phyloP scores from a whole-genome alignment of 2,329 filamentous ascomycete species.

The Metarhizium guizhouense region DNA sequence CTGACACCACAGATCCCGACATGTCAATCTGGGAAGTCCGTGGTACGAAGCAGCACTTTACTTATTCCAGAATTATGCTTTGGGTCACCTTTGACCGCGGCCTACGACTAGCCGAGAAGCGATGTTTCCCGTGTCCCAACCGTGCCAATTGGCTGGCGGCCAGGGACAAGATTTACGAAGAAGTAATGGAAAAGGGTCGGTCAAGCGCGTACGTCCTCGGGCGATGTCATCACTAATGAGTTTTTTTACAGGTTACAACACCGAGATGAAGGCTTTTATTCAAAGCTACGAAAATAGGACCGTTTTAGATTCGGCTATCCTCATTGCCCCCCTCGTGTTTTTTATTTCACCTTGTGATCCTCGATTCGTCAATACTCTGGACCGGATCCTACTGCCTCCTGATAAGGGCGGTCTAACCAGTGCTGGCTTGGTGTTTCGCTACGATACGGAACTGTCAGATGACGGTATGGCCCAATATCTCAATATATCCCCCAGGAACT shows the following conservation, averaged over 20 bases:
- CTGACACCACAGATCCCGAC: constrained; percentile 44
- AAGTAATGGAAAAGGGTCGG: constrained; percentile 62
- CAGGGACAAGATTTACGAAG: constrained; percentile 61
- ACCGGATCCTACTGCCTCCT: constrained; percentile 60
- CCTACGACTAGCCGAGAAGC: constrained; percentile 63
- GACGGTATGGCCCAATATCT: constrained; percentile 43
- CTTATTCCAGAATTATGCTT: constrained; percentile 76
- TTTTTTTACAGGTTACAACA: constrained; percentile 43
- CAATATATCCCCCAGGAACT: constrained; percentile 8
- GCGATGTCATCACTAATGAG: background rate
- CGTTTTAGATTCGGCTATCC: constrained; percentile 62
- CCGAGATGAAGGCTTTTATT: constrained; percentile 58
- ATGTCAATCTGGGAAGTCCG: constrained; percentile 83
- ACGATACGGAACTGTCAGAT: constrained; percentile 58
- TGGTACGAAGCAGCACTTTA: constrained; percentile 66
- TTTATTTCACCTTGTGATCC: constrained; percentile 73
- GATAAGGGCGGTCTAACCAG: constrained; percentile 70
- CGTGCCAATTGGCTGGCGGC: constrained; percentile 56
- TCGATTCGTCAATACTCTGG: constrained; percentile 62
- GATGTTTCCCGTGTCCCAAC: constrained; percentile 67
- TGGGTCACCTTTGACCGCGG: constrained; percentile 76
- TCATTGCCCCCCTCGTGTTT: constrained; percentile 71
- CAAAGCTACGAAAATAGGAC: constrained; percentile 68
- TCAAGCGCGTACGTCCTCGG: background rate
- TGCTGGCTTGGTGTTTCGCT: constrained; percentile 67